Evolutionary conservation across 2,329 filamentous ascomycete species (phyloP), one percentile per base, ranked within the genome.

Genomic region (Chaetomiaceae sp.): DNA sequence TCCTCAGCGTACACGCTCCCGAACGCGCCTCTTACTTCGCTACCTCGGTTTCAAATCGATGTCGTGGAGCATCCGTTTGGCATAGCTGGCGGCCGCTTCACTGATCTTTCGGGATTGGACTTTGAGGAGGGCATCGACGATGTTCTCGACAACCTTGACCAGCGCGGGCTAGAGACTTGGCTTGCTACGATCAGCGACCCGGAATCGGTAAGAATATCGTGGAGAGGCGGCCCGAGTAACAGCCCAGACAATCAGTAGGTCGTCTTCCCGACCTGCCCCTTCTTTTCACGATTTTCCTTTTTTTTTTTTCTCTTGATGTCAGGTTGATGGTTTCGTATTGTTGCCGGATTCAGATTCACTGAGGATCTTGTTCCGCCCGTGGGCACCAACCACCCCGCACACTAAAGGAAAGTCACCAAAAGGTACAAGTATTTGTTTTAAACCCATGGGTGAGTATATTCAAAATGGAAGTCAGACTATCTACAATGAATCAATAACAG

Each of bases 381-480:
- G n/a, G n/a, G n/a, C n/a, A n/a, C n/a, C n/a, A n/a, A n/a, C n/a
- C n/a, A n/a, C n/a, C n/a, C n/a, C n/a, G n/a, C n/a, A n/a, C n/a
- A n/a, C n/a, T n/a, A 2, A 16, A 32, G 2, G 16, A 32, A 46
- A 21, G n/a, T 7, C 34, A 48, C 33, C 34, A n/a, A 20, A n/a
- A 6, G 9, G 2, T 23, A 3, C 23, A n/a, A 5, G n/a, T 23
- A 1, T 11, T 32, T 23, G 37, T 48, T 47, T 20, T 27, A 27
- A 36, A 42, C 44, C 50, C 50, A 48, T 53, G 43, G 50, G 50
- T 37, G 37, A 43, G 50, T 53, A 41, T 49, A 48, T 53, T 48
- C 4, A 23, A 20, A 21, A n/a, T 37, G 32, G 3, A 45, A 53
- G 37, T 32, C 10, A 42, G n/a, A 42, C 30, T 53, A 53, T 53